phyloP scores from a whole-genome alignment of 2,329 filamentous ascomycete genomes.

The Cytospora piceicola region DNA sequence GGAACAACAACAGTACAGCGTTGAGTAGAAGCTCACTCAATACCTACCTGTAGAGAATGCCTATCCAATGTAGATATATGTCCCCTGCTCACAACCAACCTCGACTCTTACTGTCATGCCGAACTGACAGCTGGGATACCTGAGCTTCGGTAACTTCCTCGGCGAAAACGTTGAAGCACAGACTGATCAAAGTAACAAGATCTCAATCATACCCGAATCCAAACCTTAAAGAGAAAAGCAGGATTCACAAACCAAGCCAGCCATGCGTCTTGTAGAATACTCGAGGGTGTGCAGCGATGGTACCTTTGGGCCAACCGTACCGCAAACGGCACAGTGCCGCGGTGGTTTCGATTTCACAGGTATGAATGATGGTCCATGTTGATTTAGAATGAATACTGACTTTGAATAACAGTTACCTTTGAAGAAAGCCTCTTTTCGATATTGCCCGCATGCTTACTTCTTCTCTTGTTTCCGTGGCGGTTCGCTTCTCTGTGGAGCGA shows the following conservation, averaged over 20 bases:
- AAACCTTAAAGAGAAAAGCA: too few species aligned
- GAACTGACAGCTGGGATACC: too few species aligned
- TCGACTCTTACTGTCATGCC: too few species aligned
- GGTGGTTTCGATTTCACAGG: conserved; percentile 4
- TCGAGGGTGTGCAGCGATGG: neutral
- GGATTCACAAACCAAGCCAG: neutral
- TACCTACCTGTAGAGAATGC: too few species aligned
- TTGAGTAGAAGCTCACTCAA: too few species aligned
- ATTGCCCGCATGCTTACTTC: neutral
- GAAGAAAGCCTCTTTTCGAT: neutral
- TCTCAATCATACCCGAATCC: too few species aligned
- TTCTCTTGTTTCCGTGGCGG: neutral
- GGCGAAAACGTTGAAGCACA: too few species aligned
- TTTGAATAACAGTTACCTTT: neutral
- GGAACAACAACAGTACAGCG: too few species aligned
- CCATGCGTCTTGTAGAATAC: neutral
- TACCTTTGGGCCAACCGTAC: neutral
- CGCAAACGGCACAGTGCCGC: neutral
- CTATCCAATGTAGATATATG: too few species aligned
- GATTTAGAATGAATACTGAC: neutral
- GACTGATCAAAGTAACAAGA: too few species aligned
- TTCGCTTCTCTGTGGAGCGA: neutral
- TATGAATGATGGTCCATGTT: neutral
- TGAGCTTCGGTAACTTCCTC: too few species aligned
- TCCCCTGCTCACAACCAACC: too few species aligned